Evolutionary conservation across 805 yeast genomes (phyloP), one percentile per base, ranked within the genome.

Genomic region (Kodamaea laetipori): DNA sequence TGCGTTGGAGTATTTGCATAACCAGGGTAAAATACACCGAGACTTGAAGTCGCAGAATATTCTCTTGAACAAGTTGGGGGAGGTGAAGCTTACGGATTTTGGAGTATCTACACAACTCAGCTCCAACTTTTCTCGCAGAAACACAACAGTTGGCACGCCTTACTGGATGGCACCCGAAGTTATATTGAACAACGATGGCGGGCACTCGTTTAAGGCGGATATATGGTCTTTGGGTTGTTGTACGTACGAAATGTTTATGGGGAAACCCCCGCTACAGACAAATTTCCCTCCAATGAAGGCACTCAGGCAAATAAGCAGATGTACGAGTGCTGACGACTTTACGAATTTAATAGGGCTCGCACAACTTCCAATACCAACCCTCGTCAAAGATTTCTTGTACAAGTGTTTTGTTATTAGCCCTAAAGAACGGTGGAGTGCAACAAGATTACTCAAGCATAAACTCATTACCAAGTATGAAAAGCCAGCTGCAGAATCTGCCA

Each of bases 161-260:
- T 78, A 78, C 52, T 79, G 82, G 82, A 77, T 79, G 83, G 80
- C 84, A 1, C 84, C 84, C 0, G 84, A 79, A 44, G 78, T 79
- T 1, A 77, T 79, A 18, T 56, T 72, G 49, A 76, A 79, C 50
- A 79, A 76, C 48, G 78, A 81, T 51, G 79, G 81, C n/a, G 82
- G 77, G 41, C 75, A 71, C 50, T 58, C 67, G 41, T 70, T 48
- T 50, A 75, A 79, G 40, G 90, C 92, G 0, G 94, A 85, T 60
- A 74, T 85, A 3, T 85, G 94, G 94, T 82, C 88, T 6, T 64
- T 85, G 46, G 94, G 92, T 1, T 84, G 88, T 47, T 85, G 92
- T 26, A 80, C 86, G 2, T 81, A 81, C 44, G 95, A 86, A 56
- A 63, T 86, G 48, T 82, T 84, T 9, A 72, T 72, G 23, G 89